phyloP scores from a whole-genome alignment of 164 flowering plant species.

The Chloranthus sessilifolius region DNA sequence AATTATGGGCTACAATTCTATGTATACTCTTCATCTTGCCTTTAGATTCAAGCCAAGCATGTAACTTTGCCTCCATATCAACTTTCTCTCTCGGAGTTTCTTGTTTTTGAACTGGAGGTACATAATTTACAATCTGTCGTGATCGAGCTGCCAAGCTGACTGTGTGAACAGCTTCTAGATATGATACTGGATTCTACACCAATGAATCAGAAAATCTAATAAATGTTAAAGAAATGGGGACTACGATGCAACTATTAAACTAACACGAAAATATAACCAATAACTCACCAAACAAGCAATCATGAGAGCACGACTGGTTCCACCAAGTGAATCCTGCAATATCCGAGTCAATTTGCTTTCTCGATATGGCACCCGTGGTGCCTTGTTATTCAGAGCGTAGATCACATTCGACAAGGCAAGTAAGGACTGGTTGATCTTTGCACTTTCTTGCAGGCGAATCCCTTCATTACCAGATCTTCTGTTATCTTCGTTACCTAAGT shows the following conservation, averaged over 20 bases:
- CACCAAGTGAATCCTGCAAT: constrained; percentile 95
- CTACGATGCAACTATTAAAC: no score
- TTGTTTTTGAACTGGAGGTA: constrained; percentile 46
- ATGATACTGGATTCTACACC: constrained; percentile 79
- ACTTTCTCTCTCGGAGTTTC: constrained; percentile 54
- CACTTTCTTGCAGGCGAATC: constrained; percentile 84
- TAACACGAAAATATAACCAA: background rate
- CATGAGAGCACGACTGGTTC: constrained; percentile 76
- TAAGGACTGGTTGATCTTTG: constrained; percentile 86
- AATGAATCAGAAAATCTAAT: background rate
- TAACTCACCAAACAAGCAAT: constrained; percentile 81
- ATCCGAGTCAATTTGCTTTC: constrained; percentile 95
- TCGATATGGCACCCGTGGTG: constrained; percentile 69
- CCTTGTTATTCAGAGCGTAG: constrained; percentile 78
- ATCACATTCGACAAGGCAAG: constrained; percentile 92
- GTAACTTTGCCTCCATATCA: constrained; percentile 86
- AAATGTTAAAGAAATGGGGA: background rate
- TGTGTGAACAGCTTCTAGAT: constrained; percentile 82
- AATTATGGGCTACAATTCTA: constrained; percentile 27
- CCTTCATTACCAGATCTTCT: constrained; percentile 83
- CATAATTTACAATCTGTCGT: constrained; percentile 56
- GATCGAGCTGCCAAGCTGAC: constrained; percentile 88
- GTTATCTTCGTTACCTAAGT: constrained; percentile 89
- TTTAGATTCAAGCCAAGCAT: constrained; percentile 90
- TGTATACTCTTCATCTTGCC: constrained; percentile 72